Evolutionary conservation across 495 filamentous ascomycete genomes (phyloP).

Genomic region (Cryomyces minteri): DNA sequence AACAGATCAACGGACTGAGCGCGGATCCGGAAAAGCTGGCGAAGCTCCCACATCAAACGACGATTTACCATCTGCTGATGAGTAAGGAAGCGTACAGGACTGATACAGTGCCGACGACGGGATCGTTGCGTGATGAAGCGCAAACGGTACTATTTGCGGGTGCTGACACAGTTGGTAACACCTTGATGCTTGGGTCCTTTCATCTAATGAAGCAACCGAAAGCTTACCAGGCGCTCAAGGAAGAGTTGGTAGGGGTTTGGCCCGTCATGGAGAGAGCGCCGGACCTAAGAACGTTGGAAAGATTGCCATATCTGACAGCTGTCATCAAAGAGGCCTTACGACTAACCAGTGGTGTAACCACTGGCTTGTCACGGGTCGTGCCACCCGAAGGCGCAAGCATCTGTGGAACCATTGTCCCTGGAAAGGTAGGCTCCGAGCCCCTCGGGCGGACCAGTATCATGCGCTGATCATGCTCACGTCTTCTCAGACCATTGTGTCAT

Average conservation of each 20-base stretch:
- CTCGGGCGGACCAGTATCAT: background rate
- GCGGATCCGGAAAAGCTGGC: slow-evolving; percentile 12
- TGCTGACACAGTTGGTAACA: slow-evolving; percentile 20
- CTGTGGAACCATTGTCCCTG: slow-evolving; percentile 1
- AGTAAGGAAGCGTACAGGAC: slow-evolving; percentile 11
- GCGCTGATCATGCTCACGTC: no score
- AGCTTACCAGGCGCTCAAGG: slow-evolving; percentile 10
- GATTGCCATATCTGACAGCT: slow-evolving; percentile 18
- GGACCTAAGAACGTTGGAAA: slow-evolving; percentile 16
- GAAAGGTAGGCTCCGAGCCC: slow-evolving; percentile 1
- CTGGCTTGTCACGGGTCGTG: slow-evolving; percentile 1
- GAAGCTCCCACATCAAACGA: slow-evolving; percentile 14
- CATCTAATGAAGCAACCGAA: slow-evolving; percentile 16
- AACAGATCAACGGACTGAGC: slow-evolving; percentile 11
- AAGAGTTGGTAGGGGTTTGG: slow-evolving; percentile 17
- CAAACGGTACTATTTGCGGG: slow-evolving; percentile 24
- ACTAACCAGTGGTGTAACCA: slow-evolving; percentile 1
- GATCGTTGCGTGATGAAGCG: slow-evolving; percentile 19
- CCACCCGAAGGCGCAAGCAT: slow-evolving; percentile 1
- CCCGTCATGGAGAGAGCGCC: slow-evolving; percentile 14
- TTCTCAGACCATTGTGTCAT: slow-evolving; percentile 2
- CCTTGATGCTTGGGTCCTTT: slow-evolving; percentile 18
- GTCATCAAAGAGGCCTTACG: slow-evolving; percentile 14
- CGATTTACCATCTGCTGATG: slow-evolving; percentile 22
- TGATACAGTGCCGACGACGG: slow-evolving; percentile 4